Evolutionary conservation across 2,329 filamentous ascomycete species (phyloP).

Genomic region (Colletotrichum higginsianum): DNA sequence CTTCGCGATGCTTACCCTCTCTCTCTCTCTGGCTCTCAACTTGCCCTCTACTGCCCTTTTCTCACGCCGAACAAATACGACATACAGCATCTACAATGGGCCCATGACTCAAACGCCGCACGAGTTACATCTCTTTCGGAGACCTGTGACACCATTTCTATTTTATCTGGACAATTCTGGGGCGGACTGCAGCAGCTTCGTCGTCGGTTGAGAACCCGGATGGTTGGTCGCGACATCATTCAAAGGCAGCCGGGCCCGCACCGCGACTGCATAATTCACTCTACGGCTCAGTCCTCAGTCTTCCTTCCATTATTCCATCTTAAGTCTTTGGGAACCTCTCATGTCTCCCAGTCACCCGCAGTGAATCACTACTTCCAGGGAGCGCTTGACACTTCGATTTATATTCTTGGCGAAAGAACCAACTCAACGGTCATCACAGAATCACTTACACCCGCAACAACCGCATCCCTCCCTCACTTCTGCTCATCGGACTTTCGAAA

Average conservation of each 20-base stretch:
- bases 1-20: background rate
- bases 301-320: slow-evolving; percentile 12
- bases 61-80: background rate
- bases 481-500: background rate
- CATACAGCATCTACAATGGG: background rate
- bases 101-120: slow-evolving; percentile 18
- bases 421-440: background rate
- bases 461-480: background rate
- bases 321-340: background rate
- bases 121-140: background rate
- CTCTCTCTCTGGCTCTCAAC: background rate
- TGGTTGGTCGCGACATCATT: slow-evolving; percentile 34
- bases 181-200: slow-evolving; percentile 26
- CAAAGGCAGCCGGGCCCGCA: slow-evolving; percentile 35
- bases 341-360: background rate
- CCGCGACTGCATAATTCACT: slow-evolving; percentile 7
- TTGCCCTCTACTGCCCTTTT: background rate
- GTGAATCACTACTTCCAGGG: background rate
- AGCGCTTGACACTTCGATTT: background rate
- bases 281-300: slow-evolving; percentile 7
- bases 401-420: background rate
- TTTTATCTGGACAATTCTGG: slow-evolving; percentile 23
- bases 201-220: slow-evolving; percentile 39
- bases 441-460: slow-evolving; percentile 3
- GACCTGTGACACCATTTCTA: slow-evolving; percentile 25